A percentile compares a stretch with the other conserved stretches of the same genome.
Conservation (phyloP, 148 eudicot genomes). For the Rhododendron mucronatum region DNA sequence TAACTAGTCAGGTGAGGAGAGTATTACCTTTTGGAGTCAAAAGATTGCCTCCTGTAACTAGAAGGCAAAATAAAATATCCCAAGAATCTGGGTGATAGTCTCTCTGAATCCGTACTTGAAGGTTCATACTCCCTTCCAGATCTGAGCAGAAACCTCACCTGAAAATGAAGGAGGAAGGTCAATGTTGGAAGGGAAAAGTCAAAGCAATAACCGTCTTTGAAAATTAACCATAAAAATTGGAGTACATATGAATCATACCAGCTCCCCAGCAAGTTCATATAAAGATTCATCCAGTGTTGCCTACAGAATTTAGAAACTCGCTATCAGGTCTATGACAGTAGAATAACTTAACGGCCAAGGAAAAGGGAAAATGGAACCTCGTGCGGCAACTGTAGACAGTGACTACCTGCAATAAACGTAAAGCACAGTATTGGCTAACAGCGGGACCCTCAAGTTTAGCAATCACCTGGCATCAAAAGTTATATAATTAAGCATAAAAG, state of each 20-base stretch:
- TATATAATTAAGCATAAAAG: neutral
- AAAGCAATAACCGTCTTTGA: neutral
- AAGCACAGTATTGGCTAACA: constrained; percentile 93
- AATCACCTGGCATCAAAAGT: constrained; percentile 51
- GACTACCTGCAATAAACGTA: constrained; percentile 91
- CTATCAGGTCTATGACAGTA: constrained; percentile 15
- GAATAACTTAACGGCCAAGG: neutral
- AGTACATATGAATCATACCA: constrained; percentile 44
- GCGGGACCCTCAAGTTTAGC: constrained; percentile 97
- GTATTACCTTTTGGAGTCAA: constrained; percentile 63
- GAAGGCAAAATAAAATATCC: constrained; percentile 35
- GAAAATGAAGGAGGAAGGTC: constrained; percentile 9
- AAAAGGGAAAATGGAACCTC: neutral
- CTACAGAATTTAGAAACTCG: constrained; percentile 30
- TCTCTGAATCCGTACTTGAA: neutral
- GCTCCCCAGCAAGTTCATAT: constrained; percentile 98
- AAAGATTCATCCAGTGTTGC: constrained; percentile 95
- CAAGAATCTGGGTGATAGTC: constrained; percentile 10
- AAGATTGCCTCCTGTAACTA: constrained; percentile 52
- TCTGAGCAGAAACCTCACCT: constrained; percentile 96
- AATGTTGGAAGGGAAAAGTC: neutral
- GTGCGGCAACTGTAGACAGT: neutral
- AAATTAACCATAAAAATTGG: neutral
- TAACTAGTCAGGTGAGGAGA: neutral
- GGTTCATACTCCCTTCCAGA: constrained; percentile 62